A percentile compares a stretch with the other conserved stretches of the same genome.
Evolutionary conservation across 1,284 basidiomycete species (phyloP).

Genomic region (Lentinula novae-zelandiae): DNA sequence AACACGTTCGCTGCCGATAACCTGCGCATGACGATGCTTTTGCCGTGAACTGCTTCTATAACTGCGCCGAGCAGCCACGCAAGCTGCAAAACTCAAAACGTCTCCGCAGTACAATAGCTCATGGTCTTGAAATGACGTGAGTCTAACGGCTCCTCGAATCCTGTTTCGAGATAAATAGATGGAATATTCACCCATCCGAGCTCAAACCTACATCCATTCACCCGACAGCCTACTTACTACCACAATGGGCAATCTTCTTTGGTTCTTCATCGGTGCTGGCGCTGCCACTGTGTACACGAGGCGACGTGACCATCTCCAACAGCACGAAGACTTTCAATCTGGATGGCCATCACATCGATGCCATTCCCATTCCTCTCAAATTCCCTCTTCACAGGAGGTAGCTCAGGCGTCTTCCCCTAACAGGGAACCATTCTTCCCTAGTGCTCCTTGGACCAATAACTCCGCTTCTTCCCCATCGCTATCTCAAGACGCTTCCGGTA

Average conservation of each 20-base stretch:
- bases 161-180: not conserved
- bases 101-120: not conserved
- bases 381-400: not conserved
- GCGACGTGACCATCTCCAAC: not conserved
- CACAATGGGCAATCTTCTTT: not conserved
- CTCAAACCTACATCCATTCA: not conserved
- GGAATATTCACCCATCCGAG: not conserved
- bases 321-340: not conserved
- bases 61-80: not conserved
- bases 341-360: not conserved
- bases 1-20: too few species aligned
- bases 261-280: not conserved
- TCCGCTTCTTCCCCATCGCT: not conserved
- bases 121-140: not conserved
- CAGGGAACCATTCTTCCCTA: not conserved
- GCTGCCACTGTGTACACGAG: slow-evolving; percentile 1
- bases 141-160: not conserved
- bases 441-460: not conserved
- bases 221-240: too few species aligned
- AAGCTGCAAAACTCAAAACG: not conserved
- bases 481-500: not conserved
- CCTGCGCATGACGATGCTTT: too few species aligned
- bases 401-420: not conserved
- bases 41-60: not conserved
- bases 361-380: not conserved